A percentile compares a stretch with the other conserved stretches of the same genome.
phyloP scores from a whole-genome alignment of 192 early-diverging fungal genomes.

The Jimgerdemannia lactiflua region DNA sequence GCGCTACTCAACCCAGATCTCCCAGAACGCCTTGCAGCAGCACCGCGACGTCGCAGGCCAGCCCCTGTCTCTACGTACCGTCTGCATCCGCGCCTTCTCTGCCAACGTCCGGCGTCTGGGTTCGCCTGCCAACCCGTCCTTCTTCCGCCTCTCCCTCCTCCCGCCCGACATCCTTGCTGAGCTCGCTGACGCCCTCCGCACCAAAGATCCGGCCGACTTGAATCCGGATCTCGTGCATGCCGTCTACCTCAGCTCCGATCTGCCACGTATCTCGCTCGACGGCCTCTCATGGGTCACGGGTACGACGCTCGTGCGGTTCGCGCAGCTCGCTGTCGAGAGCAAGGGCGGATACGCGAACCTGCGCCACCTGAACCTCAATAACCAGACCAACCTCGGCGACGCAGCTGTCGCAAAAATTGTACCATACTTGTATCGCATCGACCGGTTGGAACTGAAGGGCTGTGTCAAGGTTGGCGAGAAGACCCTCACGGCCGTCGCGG shows the following conservation, averaged over 20 bases:
- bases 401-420: background rate
- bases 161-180: background rate
- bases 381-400: background rate
- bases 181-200: background rate
- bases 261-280: background rate
- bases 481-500: background rate
- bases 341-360: background rate
- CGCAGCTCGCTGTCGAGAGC: background rate
- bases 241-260: background rate
- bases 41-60: background rate
- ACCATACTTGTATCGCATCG: background rate
- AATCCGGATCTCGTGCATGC: background rate
- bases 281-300: background rate
- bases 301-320: background rate
- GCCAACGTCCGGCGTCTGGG: background rate
- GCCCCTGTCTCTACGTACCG: background rate
- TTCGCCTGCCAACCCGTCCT: background rate
- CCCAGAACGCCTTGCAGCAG: background rate
- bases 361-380: background rate
- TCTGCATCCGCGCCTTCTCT: background rate
- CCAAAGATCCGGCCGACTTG: background rate
- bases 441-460: background rate
- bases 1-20: background rate
- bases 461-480: background rate
- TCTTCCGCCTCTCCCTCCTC: background rate